These are phyloP conservation scores for Terfezia boudieri DNA, from an alignment of 495 filamentous ascomycete species.

Conservation along the genomic window DNA sequence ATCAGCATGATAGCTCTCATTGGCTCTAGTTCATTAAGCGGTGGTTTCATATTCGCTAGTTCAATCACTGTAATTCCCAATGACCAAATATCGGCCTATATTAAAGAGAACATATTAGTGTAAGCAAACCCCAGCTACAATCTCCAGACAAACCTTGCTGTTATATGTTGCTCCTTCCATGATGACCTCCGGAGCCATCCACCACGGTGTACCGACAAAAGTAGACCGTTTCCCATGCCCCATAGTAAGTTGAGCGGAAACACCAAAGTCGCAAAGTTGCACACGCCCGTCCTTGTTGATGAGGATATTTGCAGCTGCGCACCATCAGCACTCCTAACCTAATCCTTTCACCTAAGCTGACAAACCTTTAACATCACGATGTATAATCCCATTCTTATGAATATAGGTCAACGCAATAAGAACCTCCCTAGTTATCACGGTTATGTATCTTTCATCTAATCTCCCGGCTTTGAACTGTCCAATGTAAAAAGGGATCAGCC, in stretches of 20 bases:
- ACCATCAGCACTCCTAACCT: neutral
- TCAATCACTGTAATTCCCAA: conserved; percentile 81
- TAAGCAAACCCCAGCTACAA: neutral
- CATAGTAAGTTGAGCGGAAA: conserved; percentile 67
- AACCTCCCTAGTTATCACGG: conserved; percentile 70
- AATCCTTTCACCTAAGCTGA: neutral
- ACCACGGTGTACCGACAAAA: conserved; percentile 84
- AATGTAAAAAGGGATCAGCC: conserved; percentile 22
- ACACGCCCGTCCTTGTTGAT: conserved; percentile 69
- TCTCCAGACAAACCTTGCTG: conserved; percentile 22
- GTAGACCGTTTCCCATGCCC: conserved; percentile 71
- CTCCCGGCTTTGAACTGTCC: conserved; percentile 38
- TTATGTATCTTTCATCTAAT: conserved; percentile 74
- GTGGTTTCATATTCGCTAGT: conserved; percentile 73
- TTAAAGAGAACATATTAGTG: neutral
- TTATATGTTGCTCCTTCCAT: conserved; percentile 29
- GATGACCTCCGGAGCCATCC: conserved; percentile 89
- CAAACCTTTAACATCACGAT: conserved; percentile 82
- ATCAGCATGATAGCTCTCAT: conserved; percentile 30
- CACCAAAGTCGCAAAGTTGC: conserved; percentile 90
- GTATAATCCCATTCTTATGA: conserved; percentile 80
- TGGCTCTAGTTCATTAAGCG: conserved; percentile 30
- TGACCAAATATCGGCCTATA: conserved; percentile 78
- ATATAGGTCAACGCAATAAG: conserved; percentile 66
- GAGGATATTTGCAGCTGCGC: conserved; percentile 60